A percentile compares a stretch with the other conserved stretches of the same genome.
These are phyloP conservation scores for Dactylorhiza incarnata DNA, from an alignment of 106 monocot genomes.

Conservation along the genomic window DNA sequence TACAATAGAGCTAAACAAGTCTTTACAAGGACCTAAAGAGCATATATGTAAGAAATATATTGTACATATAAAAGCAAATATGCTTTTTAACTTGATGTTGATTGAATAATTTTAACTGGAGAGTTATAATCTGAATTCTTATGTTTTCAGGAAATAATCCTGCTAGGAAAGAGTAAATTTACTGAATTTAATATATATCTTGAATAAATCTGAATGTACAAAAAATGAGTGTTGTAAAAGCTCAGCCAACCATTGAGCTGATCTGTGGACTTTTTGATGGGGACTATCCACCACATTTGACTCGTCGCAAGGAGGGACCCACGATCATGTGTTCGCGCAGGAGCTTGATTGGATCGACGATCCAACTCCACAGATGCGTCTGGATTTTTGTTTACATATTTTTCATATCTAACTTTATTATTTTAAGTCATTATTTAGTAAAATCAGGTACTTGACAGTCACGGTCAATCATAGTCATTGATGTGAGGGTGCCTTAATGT, in stretches of 20 bases:
- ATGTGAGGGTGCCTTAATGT: too few relatives aligned
- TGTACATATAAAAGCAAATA: neutral
- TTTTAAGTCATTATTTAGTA: too few relatives aligned
- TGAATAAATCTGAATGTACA: slow-evolving; percentile 1
- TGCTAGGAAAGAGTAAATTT: neutral
- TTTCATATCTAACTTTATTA: too few relatives aligned
- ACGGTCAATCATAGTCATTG: too few relatives aligned
- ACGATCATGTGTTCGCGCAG: too few relatives aligned
- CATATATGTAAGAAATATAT: neutral
- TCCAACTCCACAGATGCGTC: too few relatives aligned
- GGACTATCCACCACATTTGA: too few relatives aligned
- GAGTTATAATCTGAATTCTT: neutral
- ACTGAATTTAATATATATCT: neutral
- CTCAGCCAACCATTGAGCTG: neutral
- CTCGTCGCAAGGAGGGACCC: too few relatives aligned
- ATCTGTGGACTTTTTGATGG: neutral
- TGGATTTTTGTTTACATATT: too few relatives aligned
- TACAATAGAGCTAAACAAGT: neutral
- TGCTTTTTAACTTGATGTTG: neutral
- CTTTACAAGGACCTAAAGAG: neutral
- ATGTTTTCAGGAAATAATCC: neutral
- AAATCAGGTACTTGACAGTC: too few relatives aligned
- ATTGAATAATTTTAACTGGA: neutral
- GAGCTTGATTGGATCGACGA: too few relatives aligned
- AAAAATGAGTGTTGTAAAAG: neutral